Evolutionary conservation across 106 monocot species (phyloP), one percentile per base, ranked within the genome.

Genomic region (Phalaenopsis aphrodite): DNA sequence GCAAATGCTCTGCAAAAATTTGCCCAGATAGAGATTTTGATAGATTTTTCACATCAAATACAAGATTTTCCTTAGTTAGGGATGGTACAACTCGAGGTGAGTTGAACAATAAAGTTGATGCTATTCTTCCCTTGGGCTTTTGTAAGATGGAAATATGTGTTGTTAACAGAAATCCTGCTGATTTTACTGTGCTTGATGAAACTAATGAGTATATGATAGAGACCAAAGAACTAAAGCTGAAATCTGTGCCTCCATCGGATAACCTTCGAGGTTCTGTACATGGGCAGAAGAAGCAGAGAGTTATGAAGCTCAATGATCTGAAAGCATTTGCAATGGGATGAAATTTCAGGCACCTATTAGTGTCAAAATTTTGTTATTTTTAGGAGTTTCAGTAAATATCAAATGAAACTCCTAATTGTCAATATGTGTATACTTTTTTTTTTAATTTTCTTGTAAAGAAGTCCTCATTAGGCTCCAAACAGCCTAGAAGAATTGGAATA

Each of bases 151-250:
- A 85, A 64, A 78, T 86, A 24, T 98, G 97, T 68, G 69, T 81
- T 75, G 41, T 91, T 77, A 98, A 94, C 80, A 86, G 88, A 84
- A 98, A 98, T 46, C 97, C 97, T 56, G 97, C 97, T 67, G 96
- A 96, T 64, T 98, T 96, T 82, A 82, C 84, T 6, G 18, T 80
- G 46, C 74, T 85, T 18, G 90, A 88, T 85, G 92, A 92, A 77
- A 48, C 85, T 68, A 85, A 83, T 73, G 84, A 88, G 58, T 98
- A 89, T 78, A 94, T 94, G 94, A 88, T 75, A 30, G 81, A 78
- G 17, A 76, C 45, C 73, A 61, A 84, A 38, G 75, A 84, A 41
- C 49, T 24, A 41, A 84, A 78, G 72, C 58, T 72, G 41, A 83
- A 79, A 83, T 11, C 52, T 80, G 21, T 6, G 61, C 24, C 47